These are phyloP conservation scores for Leccinum disarticulatum DNA, from an alignment of 768 basidiomycete species.

Conservation along the genomic window DNA sequence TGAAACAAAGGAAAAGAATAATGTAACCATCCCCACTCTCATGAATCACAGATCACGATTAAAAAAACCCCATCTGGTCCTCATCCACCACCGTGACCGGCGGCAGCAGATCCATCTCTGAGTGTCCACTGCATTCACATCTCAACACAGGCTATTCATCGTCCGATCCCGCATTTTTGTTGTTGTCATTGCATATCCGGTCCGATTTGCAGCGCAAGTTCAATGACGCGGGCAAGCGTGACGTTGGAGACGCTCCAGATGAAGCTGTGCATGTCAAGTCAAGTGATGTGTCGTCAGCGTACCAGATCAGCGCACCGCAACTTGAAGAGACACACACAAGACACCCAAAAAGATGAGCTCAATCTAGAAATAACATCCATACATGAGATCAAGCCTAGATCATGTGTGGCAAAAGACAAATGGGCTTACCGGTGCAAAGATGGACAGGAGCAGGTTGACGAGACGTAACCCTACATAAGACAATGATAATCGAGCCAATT, in stretches of 20 bases:
- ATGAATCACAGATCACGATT: not conserved
- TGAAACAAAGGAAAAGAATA: not conserved
- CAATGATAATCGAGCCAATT: not conserved
- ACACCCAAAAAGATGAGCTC: constrained; percentile 23
- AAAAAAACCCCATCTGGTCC: not conserved
- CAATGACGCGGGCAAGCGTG: constrained; percentile 20
- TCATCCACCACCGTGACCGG: not conserved
- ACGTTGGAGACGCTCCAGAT: constrained; percentile 37
- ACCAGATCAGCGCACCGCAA: not conserved
- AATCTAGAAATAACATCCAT: constrained; percentile 7
- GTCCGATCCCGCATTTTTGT: not conserved
- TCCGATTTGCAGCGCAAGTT: constrained; percentile 23
- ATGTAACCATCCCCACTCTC: not conserved
- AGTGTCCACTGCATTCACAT: not conserved
- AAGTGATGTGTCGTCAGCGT: not conserved
- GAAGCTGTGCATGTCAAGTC: constrained; percentile 25
- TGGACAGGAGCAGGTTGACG: constrained; percentile 22
- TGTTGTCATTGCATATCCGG: not conserved
- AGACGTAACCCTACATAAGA: constrained; percentile 15
- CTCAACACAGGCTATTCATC: not conserved
- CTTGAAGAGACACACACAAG: constrained; percentile 15
- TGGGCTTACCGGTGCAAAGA: constrained; percentile 24
- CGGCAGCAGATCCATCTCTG: no score
- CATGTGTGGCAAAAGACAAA: no score
- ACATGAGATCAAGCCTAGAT: not conserved